Evolutionary conservation across 441 rosid genomes (phyloP).

Genomic region (Syzygium malaccense): DNA sequence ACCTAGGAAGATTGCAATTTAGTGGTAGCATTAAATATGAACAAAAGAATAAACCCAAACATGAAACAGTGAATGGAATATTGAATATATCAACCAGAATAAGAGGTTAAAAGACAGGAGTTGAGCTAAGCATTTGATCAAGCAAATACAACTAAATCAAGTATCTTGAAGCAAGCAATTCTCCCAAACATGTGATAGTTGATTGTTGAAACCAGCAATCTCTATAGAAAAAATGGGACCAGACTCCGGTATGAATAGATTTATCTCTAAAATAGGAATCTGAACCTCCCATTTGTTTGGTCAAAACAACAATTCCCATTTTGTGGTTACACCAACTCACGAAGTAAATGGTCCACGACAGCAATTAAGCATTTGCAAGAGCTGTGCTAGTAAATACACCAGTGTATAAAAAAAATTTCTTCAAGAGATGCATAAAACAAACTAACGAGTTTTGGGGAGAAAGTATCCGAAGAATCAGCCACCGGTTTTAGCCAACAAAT

Average conservation of each 20-base stretch:
- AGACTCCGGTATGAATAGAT: not conserved
- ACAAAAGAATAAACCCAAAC: not conserved
- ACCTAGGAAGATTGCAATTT: constrained; percentile 38
- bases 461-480: not conserved
- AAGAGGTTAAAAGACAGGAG: not conserved
- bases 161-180: not conserved
- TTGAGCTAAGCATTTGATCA: not conserved
- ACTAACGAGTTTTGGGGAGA: not conserved
- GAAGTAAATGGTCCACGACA: not conserved
- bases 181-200: not conserved
- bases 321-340: not conserved
- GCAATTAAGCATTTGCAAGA: not conserved
- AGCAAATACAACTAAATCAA: not conserved
- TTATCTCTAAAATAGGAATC: not conserved
- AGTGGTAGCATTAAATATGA: not conserved
- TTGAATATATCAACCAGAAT: not conserved
- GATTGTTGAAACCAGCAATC: not conserved
- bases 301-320: not conserved
- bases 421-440: not conserved
- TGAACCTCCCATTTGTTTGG: not conserved
- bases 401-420: not conserved
- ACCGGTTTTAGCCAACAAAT: not conserved
- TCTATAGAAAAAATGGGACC: not conserved
- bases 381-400: not conserved
- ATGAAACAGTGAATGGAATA: not conserved